These are phyloP conservation scores for Candida alai DNA, from an alignment of 805 yeast species.

Conservation along the genomic window DNA sequence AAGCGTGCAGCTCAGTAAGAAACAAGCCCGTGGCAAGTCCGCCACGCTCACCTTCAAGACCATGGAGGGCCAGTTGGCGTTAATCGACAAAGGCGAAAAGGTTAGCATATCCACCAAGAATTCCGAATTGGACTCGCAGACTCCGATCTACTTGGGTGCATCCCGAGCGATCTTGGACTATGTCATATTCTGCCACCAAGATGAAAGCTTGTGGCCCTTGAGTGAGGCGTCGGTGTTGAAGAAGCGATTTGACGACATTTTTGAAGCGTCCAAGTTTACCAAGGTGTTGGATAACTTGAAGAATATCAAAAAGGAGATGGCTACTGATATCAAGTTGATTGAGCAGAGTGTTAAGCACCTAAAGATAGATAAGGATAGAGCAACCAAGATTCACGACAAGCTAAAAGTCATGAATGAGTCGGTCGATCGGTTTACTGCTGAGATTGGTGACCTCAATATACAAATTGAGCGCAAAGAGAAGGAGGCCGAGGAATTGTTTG, in stretches of 20 bases:
- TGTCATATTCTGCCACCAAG: constrained; percentile 96
- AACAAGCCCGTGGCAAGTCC: constrained; percentile 38
- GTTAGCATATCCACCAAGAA: constrained; percentile 76
- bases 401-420: constrained; percentile 40
- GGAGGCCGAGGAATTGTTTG: constrained; percentile 62
- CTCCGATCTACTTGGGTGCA: constrained; percentile 84
- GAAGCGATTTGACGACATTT: constrained; percentile 92
- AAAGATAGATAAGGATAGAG: constrained; percentile 68
- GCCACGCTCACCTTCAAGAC: constrained; percentile 68
- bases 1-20: constrained; percentile 69
- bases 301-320: constrained; percentile 69
- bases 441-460: constrained; percentile 46
- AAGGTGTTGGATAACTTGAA: constrained; percentile 83
- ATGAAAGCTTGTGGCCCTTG: constrained; percentile 94
- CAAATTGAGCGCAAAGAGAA: constrained; percentile 51
- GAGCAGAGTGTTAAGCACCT: constrained; percentile 78
- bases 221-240: constrained; percentile 86
- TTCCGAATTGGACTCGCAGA: constrained; percentile 75
- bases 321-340: constrained; percentile 67
- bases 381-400: constrained; percentile 51
- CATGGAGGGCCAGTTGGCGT: constrained; percentile 80
- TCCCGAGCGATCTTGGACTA: constrained; percentile 83
- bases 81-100: constrained; percentile 61
- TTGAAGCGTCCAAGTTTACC: constrained; percentile 90
- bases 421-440: constrained; percentile 41